phyloP scores from a whole-genome alignment of 768 basidiomycete genomes.

The Mycena vitilis region DNA sequence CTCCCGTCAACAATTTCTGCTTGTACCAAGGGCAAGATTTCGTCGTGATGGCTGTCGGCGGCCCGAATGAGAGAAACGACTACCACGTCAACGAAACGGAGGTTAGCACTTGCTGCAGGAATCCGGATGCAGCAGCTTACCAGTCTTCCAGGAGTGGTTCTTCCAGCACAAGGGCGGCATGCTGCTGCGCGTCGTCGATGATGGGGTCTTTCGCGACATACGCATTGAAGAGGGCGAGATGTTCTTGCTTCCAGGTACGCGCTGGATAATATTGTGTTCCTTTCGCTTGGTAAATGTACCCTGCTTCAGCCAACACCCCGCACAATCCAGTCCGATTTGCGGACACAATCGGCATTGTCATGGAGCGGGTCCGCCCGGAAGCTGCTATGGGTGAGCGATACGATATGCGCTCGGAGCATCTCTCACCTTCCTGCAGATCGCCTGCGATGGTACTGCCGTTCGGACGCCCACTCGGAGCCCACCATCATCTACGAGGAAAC shows the following conservation, averaged over 20 bases:
- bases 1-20: constrained; percentile 94
- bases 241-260: constrained; percentile 91
- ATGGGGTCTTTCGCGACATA: constrained; percentile 84
- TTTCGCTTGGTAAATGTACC: too few species aligned
- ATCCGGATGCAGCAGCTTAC: background rate
- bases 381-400: constrained; percentile 71
- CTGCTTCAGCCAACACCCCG: constrained; percentile 85
- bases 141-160: constrained; percentile 87
- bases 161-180: constrained; percentile 96
- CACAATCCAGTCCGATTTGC: constrained; percentile 95
- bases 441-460: constrained; percentile 92
- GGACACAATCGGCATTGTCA: constrained; percentile 91
- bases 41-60: constrained; percentile 96
- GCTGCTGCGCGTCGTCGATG: constrained; percentile 89
- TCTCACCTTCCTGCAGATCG: constrained; percentile 66
- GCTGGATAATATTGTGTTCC: background rate
- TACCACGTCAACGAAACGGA: constrained; percentile 98
- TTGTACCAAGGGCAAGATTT: constrained; percentile 87
- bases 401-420: background rate
- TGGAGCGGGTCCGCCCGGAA: constrained; percentile 88
- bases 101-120: constrained; percentile 51
- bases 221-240: constrained; percentile 94
- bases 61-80: constrained; percentile 94
- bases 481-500: constrained; percentile 86
- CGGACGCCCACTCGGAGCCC: constrained; percentile 67